These are phyloP conservation scores for Lachnellula willkommii DNA, from an alignment of 2,329 filamentous ascomycete species.

Conservation along the genomic window DNA sequence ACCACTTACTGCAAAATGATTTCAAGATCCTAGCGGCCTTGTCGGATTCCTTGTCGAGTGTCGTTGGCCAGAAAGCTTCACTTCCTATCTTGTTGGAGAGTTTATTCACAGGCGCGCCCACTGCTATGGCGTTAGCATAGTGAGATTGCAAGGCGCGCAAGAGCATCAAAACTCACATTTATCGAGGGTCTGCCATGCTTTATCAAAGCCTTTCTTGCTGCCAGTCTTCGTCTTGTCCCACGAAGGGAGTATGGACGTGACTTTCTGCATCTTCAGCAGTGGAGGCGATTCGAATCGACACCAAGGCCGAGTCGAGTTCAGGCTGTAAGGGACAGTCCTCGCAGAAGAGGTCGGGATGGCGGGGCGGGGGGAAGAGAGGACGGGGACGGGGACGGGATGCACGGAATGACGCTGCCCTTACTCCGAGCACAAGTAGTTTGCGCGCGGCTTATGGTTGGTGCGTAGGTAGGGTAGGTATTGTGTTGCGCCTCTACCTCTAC, in stretches of 20 bases:
- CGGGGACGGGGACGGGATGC: no score
- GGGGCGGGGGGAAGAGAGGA: constrained; percentile 3
- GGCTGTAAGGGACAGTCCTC: constrained; percentile 9
- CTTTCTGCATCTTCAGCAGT: constrained; percentile 29
- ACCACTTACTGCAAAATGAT: constrained; percentile 74
- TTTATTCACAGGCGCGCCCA: constrained; percentile 70
- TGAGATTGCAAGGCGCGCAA: constrained; percentile 9
- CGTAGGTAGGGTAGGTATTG: background rate
- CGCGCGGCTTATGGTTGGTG: background rate
- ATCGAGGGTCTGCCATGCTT: constrained; percentile 59
- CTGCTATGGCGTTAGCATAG: constrained; percentile 26
- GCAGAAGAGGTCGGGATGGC: constrained; percentile 1
- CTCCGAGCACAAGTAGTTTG: background rate
- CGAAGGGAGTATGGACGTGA: constrained; percentile 33
- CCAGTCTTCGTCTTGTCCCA: constrained; percentile 51
- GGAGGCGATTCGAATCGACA: background rate
- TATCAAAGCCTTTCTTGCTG: constrained; percentile 66
- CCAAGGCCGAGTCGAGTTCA: constrained; percentile 10
- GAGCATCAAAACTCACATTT: constrained; percentile 41
- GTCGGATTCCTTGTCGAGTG: constrained; percentile 82
- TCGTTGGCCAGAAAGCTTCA: constrained; percentile 81
- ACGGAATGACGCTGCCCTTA: background rate
- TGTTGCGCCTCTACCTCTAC: background rate
- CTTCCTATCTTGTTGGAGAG: constrained; percentile 75
- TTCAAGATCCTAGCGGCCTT: constrained; percentile 85